A percentile compares a stretch with the other conserved stretches of the same genome.
Conservation (phyloP, 495 filamentous ascomycete species). For the Xylaria venustula region DNA sequence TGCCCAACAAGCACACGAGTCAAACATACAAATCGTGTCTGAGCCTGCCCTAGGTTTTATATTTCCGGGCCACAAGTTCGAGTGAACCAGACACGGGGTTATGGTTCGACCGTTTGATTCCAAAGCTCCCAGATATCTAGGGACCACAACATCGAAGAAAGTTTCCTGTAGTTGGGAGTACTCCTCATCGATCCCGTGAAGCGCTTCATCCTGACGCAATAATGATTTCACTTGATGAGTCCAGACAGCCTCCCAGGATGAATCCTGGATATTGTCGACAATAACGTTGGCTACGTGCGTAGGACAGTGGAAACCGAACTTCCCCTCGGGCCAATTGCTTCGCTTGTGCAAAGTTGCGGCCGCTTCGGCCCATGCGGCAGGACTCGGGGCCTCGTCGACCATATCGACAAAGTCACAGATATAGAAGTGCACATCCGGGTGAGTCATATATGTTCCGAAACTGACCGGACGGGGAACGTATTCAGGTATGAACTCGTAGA, state of each 20-base stretch:
- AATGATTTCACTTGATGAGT: constrained; percentile 22
- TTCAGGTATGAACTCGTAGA: constrained; percentile 24
- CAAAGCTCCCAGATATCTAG: constrained; percentile 35
- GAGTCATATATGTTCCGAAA: constrained; percentile 20
- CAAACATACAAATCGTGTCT: constrained; percentile 40
- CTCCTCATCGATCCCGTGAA: not conserved
- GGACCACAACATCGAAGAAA: constrained; percentile 37
- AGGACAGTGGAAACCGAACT: constrained; percentile 51
- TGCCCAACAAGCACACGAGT: constrained; percentile 46
- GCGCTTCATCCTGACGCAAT: constrained; percentile 17
- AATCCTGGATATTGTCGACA: constrained; percentile 40
- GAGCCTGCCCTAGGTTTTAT: constrained; percentile 34
- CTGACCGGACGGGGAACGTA: constrained; percentile 22
- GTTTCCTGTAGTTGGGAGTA: constrained; percentile 1
- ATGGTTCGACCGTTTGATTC: constrained; percentile 40
- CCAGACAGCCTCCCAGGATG: constrained; percentile 47
- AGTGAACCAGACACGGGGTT: constrained; percentile 45
- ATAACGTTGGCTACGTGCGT: constrained; percentile 45
- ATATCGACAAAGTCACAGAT: constrained; percentile 24
- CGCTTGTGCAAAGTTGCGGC: constrained; percentile 42
- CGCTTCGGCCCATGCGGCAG: constrained; percentile 27
- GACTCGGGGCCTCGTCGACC: constrained; percentile 23
- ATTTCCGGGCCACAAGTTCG: constrained; percentile 48
- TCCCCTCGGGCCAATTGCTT: constrained; percentile 39
- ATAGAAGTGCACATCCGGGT: constrained; percentile 22